Base-by-base conservation (phyloP, 2,329 filamentous ascomycete species). In the Colletotrichum tanaceti region DNA sequence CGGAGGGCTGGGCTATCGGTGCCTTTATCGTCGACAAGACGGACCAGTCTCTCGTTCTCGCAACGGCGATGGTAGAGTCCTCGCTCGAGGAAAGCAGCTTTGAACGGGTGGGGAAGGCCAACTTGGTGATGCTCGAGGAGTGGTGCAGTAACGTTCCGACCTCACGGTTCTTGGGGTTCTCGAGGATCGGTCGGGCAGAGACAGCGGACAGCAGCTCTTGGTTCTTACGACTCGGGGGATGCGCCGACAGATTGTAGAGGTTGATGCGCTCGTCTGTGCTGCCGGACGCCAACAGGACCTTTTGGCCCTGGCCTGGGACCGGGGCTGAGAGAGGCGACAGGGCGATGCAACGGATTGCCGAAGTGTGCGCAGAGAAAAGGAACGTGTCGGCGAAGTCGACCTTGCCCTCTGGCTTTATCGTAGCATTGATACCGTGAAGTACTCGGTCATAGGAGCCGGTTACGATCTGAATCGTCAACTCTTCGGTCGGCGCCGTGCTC, bases 241-340 rank as follows among this genome's bases (percentile, higher is more conserved):
- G 88, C 32, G 86, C 89, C 14, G 94, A 97, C 63, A 99, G 84
- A 70, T 90, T 93, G 85, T 97, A 99, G 63, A 99, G 86, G 77
- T 99, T 98, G 82, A 99, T 93, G 71, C 93, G 90, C 81, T 98
- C 94, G 80, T 99, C 96, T 28, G 93, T 97, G 79, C 92, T 91
- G 73, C 96, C 96, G 11, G 92, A 97, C 14, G 96, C 96, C 57
- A 99, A 88, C 73, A 96, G 90, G 58, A 97, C 87, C 77, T 96
- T 97, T 77, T 93, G 91, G n/a, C 83, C 81, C 79, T 91, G 90
- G 72, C 85, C 88, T 14, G 83, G 85, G 65, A 83, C 76, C 1
- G 85, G 83, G 20, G 86, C 86, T 14, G 93, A 92, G 0, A 92
- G 85, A 3, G 92, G 91, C 10, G 95, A 98, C 70, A 98, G 81